Conservation (phyloP, 2,329 filamentous ascomycete species). For the Trichoderma lentiforme region DNA sequence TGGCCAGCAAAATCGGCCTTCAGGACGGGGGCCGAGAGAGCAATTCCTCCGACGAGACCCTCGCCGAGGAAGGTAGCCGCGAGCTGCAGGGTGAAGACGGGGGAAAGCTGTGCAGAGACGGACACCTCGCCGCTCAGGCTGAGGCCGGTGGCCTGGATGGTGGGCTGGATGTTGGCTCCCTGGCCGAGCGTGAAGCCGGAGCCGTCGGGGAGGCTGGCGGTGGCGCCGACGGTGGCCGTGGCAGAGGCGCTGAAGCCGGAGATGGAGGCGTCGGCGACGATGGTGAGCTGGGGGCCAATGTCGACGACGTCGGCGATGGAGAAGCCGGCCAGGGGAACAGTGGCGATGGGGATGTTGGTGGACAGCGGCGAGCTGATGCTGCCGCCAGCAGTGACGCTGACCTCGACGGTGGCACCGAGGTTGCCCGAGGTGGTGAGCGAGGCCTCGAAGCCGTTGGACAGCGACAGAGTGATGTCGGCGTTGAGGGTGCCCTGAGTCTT, state of each 20-base stretch:
- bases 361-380: background rate
- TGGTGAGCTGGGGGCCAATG: conserved; percentile 11
- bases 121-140: background rate
- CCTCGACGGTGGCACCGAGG: conserved; percentile 1
- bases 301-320: conserved; percentile 11
- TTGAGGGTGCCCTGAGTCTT: conserved; percentile 1
- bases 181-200: background rate
- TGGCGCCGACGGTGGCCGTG: background rate
- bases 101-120: background rate
- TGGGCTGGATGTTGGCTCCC: background rate
- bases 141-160: background rate
- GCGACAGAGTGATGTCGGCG: conserved; percentile 10
- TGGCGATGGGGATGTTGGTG: background rate
- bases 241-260: conserved; percentile 1
- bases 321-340: conserved; percentile 11
- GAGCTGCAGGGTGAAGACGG: background rate
- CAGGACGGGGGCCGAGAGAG: background rate
- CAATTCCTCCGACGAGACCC: conserved; percentile 10
- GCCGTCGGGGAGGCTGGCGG: conserved; percentile 15
- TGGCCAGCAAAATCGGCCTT: background rate
- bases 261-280: conserved; percentile 5
- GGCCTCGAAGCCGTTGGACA: conserved; percentile 6
- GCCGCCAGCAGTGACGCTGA: conserved; percentile 5
- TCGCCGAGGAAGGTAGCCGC: conserved; percentile 13
- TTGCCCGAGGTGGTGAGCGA: conserved; percentile 3